Evolutionary conservation across 1,284 basidiomycete genomes (phyloP).

Genomic region (Trichosporon faecale): DNA sequence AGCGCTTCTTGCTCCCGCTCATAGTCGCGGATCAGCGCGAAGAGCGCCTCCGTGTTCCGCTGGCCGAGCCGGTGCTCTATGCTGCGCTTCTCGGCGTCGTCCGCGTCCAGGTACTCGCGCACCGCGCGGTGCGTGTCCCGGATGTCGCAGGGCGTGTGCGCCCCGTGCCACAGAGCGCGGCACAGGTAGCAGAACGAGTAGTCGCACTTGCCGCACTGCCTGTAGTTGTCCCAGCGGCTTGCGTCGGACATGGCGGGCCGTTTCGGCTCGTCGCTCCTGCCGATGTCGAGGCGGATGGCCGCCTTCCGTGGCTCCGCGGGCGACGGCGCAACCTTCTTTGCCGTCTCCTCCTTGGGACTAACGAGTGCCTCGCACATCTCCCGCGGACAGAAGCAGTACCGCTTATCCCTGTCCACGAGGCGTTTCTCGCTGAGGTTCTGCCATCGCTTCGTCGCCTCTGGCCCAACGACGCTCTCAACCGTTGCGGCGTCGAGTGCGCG

Average conservation of each 20-base stretch:
- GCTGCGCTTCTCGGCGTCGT: slow-evolving; percentile 23
- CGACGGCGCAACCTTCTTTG: neutral
- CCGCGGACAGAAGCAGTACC: slow-evolving; percentile 47
- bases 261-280: slow-evolving; percentile 10
- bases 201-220: slow-evolving; percentile 37
- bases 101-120: slow-evolving; percentile 41
- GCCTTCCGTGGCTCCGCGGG: neutral
- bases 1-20: slow-evolving; percentile 15
- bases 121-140: slow-evolving; percentile 24
- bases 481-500: slow-evolving; percentile 23
- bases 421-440: slow-evolving; percentile 39
- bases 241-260: neutral
- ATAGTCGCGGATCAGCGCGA: slow-evolving; percentile 14
- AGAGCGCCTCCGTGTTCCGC: slow-evolving; percentile 9
- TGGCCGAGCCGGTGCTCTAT: slow-evolving; percentile 15
- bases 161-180: slow-evolving; percentile 47
- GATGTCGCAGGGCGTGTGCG: slow-evolving; percentile 40
- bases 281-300: slow-evolving; percentile 22
- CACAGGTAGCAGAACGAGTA: slow-evolving; percentile 47
- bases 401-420: slow-evolving; percentile 43
- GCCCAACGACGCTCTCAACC: slow-evolving; percentile 57
- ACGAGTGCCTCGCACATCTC: slow-evolving; percentile 49
- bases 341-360: slow-evolving; percentile 34
- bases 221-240: slow-evolving; percentile 37
- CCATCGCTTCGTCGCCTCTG: slow-evolving; percentile 37